Evolutionary conservation across 805 yeast species (phyloP).

Genomic region (Cyberlindnera lachancei): DNA sequence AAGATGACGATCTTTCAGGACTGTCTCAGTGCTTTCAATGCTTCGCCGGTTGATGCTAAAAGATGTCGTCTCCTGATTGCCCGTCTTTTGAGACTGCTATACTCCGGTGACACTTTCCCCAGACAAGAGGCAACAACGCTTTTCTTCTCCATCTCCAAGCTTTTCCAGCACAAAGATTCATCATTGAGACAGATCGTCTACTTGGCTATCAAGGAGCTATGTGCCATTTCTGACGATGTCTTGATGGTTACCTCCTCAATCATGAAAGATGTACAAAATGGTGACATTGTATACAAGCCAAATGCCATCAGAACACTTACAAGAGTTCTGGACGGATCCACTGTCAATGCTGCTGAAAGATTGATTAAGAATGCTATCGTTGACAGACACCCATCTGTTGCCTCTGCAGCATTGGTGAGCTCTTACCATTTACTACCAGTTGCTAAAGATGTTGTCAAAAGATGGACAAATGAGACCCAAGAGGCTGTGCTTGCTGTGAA

Average conservation of each 20-base stretch:
- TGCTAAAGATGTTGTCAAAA: slow-evolving; percentile 84
- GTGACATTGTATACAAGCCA: slow-evolving; percentile 80
- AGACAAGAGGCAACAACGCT: slow-evolving; percentile 84
- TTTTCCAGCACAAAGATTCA: slow-evolving; percentile 87
- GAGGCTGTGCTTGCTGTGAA: slow-evolving; percentile 67
- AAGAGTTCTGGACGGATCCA: slow-evolving; percentile 81
- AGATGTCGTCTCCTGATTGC: slow-evolving; percentile 81
- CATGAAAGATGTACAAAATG: slow-evolving; percentile 95
- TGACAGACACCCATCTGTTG: slow-evolving; percentile 77
- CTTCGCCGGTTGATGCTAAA: slow-evolving; percentile 80
- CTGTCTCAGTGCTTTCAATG: slow-evolving; percentile 87
- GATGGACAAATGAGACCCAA: slow-evolving; percentile 91
- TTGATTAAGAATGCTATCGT: slow-evolving; percentile 88
- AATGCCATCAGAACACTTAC: slow-evolving; percentile 90
- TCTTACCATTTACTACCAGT: slow-evolving; percentile 86
- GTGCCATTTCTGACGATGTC: slow-evolving; percentile 79
- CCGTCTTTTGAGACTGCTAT: slow-evolving; percentile 71
- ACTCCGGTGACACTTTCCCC: slow-evolving; percentile 83
- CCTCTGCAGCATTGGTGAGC: slow-evolving; percentile 91
- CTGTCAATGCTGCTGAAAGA: slow-evolving; percentile 91
- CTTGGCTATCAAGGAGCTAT: slow-evolving; percentile 86
- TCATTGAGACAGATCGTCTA: slow-evolving; percentile 89
- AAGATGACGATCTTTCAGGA: slow-evolving; percentile 97
- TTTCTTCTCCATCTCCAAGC: slow-evolving; percentile 88
- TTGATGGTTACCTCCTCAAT: slow-evolving; percentile 97